These are phyloP conservation scores for Malassezia slooffiae DNA, from an alignment of 1,284 basidiomycete genomes.

Conservation along the genomic window DNA sequence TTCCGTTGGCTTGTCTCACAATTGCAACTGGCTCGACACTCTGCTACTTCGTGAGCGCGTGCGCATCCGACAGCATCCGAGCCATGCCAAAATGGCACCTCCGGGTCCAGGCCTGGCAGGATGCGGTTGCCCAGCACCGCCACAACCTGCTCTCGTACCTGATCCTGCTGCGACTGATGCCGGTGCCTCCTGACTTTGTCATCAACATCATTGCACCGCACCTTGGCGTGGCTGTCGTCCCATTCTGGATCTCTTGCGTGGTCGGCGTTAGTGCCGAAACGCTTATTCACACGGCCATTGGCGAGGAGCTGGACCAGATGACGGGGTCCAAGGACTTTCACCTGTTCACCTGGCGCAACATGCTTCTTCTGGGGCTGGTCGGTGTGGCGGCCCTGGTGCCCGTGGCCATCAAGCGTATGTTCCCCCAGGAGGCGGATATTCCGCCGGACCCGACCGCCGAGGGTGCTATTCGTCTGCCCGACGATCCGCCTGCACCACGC, in stretches of 20 bases:
- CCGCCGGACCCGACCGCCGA: slow-evolving; percentile 15
- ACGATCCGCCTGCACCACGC: slow-evolving; percentile 14
- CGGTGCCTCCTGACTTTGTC: slow-evolving; percentile 64
- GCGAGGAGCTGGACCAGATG: slow-evolving; percentile 80
- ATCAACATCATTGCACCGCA: slow-evolving; percentile 89
- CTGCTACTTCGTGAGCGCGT: slow-evolving; percentile 82
- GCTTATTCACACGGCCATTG: slow-evolving; percentile 91
- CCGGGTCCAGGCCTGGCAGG: slow-evolving; percentile 67
- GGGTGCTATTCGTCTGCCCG: slow-evolving; percentile 4
- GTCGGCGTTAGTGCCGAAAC: slow-evolving; percentile 81
- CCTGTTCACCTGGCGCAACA: slow-evolving; percentile 76
- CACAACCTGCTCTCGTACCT: slow-evolving; percentile 77
- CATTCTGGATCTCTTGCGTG: slow-evolving; percentile 84
- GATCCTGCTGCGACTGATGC: slow-evolving; percentile 71
- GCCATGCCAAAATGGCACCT: slow-evolving; percentile 61
- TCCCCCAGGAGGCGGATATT: slow-evolving; percentile 10
- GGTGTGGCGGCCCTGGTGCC: slow-evolving; percentile 82
- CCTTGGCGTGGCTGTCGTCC: slow-evolving; percentile 68
- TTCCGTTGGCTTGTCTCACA: slow-evolving; percentile 73
- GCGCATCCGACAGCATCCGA: slow-evolving; percentile 55
- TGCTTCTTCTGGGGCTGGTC: slow-evolving; percentile 67
- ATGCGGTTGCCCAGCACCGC: slow-evolving; percentile 60
- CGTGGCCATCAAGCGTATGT: slow-evolving; percentile 49
- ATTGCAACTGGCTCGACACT: slow-evolving; percentile 77
- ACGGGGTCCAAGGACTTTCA: slow-evolving; percentile 83